Conservation (phyloP, 2,329 filamentous ascomycete species). For the Diplodia seriata region DNA sequence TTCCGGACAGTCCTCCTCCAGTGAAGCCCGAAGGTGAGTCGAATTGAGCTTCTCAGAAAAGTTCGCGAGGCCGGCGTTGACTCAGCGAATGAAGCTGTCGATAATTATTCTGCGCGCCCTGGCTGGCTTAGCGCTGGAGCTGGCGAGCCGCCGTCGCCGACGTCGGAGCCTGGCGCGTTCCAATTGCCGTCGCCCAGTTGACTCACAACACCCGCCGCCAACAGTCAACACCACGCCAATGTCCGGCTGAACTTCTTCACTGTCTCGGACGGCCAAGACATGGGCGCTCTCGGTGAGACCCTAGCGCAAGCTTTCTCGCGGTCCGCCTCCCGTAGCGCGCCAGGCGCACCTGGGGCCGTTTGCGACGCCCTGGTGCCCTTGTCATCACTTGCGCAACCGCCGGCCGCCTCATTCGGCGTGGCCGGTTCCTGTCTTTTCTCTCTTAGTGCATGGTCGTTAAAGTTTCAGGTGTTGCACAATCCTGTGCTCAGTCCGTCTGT, state of each 20-base stretch:
- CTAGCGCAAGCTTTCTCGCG: background rate
- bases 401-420: background rate
- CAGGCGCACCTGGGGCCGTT: background rate
- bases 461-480: conserved; percentile 5
- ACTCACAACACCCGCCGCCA: conserved; percentile 8
- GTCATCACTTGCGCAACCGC: conserved; percentile 6
- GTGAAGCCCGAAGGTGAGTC: conserved; percentile 12
- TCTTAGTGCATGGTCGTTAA: background rate
- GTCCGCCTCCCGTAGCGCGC: conserved; percentile 13
- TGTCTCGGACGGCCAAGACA: background rate
- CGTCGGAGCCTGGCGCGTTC: conserved; percentile 17
- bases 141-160: conserved; percentile 6
- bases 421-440: background rate
- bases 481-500: conserved; percentile 12
- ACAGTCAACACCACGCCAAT: background rate
- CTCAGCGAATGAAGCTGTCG: conserved; percentile 30
- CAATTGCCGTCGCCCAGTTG: conserved; percentile 2
- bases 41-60: conserved; percentile 22
- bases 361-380: background rate
- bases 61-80: conserved; percentile 25
- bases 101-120: conserved; percentile 28
- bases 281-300: background rate
- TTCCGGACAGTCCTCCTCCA: background rate
- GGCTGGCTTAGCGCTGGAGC: conserved; percentile 27
- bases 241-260: background rate